Conservation (phyloP, 352 stramenopile genomes). For the Globisporangium irregulare region DNA sequence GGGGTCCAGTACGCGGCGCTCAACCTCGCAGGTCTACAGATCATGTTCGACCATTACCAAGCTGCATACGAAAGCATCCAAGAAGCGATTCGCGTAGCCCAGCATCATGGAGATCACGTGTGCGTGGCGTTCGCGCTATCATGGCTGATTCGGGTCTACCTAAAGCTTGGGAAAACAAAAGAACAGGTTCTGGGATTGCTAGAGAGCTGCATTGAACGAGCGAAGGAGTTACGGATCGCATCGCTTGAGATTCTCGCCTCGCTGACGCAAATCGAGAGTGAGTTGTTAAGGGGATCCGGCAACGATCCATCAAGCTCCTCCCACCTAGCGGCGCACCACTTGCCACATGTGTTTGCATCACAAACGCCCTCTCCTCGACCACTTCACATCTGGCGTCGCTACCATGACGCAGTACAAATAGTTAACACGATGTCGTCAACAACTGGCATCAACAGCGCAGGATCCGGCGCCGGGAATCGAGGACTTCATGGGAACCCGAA, state of each 20-base stretch:
- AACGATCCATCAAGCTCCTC: neutral
- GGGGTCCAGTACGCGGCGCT: conserved; percentile 90
- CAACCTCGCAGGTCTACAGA: conserved; percentile 85
- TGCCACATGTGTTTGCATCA: conserved; percentile 32
- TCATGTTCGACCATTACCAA: conserved; percentile 77
- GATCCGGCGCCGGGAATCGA: conserved; percentile 2
- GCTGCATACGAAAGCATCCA: conserved; percentile 85
- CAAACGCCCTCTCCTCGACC: conserved; percentile 33
- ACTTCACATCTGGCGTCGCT: conserved; percentile 39
- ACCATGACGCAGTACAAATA: conserved; percentile 23
- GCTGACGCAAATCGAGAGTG: conserved; percentile 49
- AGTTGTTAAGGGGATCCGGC: conserved; percentile 31
- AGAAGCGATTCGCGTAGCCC: conserved; percentile 90
- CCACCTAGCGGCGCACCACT: conserved; percentile 18
- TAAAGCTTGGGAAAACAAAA: conserved; percentile 56
- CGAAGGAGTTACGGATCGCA: conserved; percentile 51
- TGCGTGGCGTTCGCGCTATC: conserved; percentile 91
- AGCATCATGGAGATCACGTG: conserved; percentile 90
- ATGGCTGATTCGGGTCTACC: conserved; percentile 81
- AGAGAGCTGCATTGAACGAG: conserved; percentile 50
- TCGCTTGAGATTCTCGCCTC: conserved; percentile 47
- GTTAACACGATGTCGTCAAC: conserved; percentile 8
- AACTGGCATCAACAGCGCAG: neutral
- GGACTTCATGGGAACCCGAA: conserved; percentile 22
- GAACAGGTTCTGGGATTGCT: conserved; percentile 46